Evolutionary conservation across 305 asterid species (phyloP), one percentile per base, ranked within the genome.

Genomic region (Fraxinus angustifolia): DNA sequence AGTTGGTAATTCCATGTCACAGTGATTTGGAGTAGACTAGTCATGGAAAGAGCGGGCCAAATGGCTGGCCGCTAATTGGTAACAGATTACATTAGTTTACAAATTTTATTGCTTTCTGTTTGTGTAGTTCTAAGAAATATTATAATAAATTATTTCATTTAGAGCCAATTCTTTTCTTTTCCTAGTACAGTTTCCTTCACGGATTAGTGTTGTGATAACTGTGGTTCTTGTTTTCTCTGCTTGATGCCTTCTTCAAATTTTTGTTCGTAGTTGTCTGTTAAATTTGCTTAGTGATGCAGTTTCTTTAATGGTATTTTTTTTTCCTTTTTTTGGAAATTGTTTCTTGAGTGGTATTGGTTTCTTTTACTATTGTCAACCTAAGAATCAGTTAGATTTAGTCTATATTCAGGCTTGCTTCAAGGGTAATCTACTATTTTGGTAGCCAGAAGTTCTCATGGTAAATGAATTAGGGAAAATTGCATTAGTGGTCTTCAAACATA

Each of bases 131-230:
- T 86, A 86, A 83, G 86, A 86, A 74, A 38, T 72, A 50, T 74
- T 79, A 81, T 79, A 84, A 78, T 83, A 81, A 70, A 86, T 88
- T 86, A 83, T 82, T 86, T 79, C 75, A 79, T 88, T 75, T 76
- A 82, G 86, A 79, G 88, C 85, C 86, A 53, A 65, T 83, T 70
- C 74, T 30, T 73, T 82, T 50, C 79, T 82, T 50, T 58, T 79
- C 82, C 85, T 80, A 76, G 85, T 85, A 82, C 86, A 78, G 81
- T 81, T 85, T 86, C 40, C 74, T 84, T 80, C 33, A 67, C 30
- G 87, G 76, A 77, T 68, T 82, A 82, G 86, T 81, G 58, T 79
- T 80, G 75, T 75, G 82, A 56, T 77, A 79, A 79, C 77, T 67
- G 14, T 58, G n/a, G 75, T 42, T 75, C 79, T 79, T 38, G 48